Base-by-base conservation (phyloP, 768 basidiomycete genomes). In the Boletus subcaerulescens region DNA sequence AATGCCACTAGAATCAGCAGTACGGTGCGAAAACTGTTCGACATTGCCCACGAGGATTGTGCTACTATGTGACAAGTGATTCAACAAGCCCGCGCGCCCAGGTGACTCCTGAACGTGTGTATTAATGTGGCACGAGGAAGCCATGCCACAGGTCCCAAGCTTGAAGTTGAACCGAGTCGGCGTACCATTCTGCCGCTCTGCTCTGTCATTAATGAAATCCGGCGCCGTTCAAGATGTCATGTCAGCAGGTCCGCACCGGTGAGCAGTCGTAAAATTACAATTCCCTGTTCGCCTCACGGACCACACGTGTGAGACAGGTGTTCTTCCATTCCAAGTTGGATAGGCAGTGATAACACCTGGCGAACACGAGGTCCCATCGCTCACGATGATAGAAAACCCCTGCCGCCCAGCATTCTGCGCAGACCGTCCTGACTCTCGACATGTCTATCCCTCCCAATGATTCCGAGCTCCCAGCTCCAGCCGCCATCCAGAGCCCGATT, bases 331-430 rank as follows among this genome's bases (percentile, higher is more conserved):
- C 49, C 64, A n/a, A n/a, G n/a, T 48, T 46, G 50, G 70, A 70
- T 57, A 60, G 68, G 61, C 61, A 70, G 58, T 60, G 61, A 69
- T 70, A 56, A 61, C 69, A 29, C 66, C 69, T 65, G 71, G 63
- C 49, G 31, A 58, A 71, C 69, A 71, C 57, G 69, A 71, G 69
- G 71, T 12, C 22, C 35, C 35, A 17, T 40, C 26, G 32, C 40
- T 52, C 50, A 39, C 20, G 36, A 61, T 58, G 59, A 56, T 71
- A 67, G 65, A 72, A 71, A 72, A 61, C 61, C 57, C 49, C 36
- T 56, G 15, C 46, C 46, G 32, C 55, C 17, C 48, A 51, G 24
- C 39, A 17, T 55, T 46, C 31, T 57, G 38, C 5, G 45, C 43
- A 29, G 59, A 60, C 56, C 44, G 26, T 46, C 24, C 53, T 39